A percentile compares a stretch with the other conserved stretches of the same genome.
Evolutionary conservation across 257 asterid genomes (phyloP).

Genomic region (Agastache rugosa): DNA sequence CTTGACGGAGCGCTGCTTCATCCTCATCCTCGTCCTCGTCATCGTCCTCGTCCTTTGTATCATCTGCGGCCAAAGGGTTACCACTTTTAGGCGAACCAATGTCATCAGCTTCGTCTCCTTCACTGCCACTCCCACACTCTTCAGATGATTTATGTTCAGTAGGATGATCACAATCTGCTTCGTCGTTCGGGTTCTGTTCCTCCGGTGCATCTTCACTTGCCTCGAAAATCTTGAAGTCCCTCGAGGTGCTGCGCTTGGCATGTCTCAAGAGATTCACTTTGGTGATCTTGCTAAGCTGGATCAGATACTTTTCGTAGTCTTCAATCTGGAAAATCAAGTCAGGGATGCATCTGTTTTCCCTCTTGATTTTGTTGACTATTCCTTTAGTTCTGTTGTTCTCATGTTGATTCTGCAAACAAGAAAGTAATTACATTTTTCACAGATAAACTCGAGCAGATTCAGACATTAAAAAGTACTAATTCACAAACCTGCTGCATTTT

Average conservation of each 20-base stretch:
- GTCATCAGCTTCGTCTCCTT: slow-evolving; percentile 39
- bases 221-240: slow-evolving; percentile 80
- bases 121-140: slow-evolving; percentile 35
- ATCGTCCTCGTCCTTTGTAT: slow-evolving; percentile 27
- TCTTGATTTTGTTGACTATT: slow-evolving; percentile 67
- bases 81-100: slow-evolving; percentile 25
- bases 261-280: slow-evolving; percentile 71
- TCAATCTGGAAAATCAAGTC: slow-evolving; percentile 84
- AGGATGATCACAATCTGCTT: slow-evolving; percentile 35
- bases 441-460: neutral
- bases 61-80: slow-evolving; percentile 55
- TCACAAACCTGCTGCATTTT: slow-evolving; percentile 69
- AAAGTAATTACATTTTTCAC: neutral
- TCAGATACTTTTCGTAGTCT: slow-evolving; percentile 76
- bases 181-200: slow-evolving; percentile 41
- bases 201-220: slow-evolving; percentile 45
- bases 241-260: slow-evolving; percentile 86
- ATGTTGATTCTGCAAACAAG: slow-evolving; percentile 63
- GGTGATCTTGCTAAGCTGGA: slow-evolving; percentile 78
- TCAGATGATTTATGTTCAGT: slow-evolving; percentile 35
- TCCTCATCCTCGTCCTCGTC: slow-evolving; percentile 55
- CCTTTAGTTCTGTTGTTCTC: slow-evolving; percentile 61
- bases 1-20: slow-evolving; percentile 45
- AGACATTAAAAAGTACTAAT: neutral
- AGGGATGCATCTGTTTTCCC: slow-evolving; percentile 88